Evolutionary conservation across 805 yeast genomes (phyloP), one percentile per base, ranked within the genome.

Genomic region (Yueomyces sp.): DNA sequence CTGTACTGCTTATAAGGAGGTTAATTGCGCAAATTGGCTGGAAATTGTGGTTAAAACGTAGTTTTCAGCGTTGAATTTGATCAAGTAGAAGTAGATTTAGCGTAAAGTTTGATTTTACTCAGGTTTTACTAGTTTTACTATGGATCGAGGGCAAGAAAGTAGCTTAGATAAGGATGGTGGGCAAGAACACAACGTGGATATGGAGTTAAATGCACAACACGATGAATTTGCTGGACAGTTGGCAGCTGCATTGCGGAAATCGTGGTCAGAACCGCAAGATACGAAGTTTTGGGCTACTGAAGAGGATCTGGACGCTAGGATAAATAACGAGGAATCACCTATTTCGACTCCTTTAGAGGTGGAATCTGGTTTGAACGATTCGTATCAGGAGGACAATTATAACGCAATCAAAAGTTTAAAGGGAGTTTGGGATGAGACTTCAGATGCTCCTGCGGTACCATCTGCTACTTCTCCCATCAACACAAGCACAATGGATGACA

Each of bases 211-310:
- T 19, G 19, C 19, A 19, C 19, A 19, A 19, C 19, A 19, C 9
- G 43, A 41, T 36, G 43, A 37, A 34, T 32, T 41, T 29, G 28
- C 30, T 36, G 55, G 51, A 3, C 64, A 59, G 12, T 45, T 60
- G 41, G 63, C 56, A 2, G 54, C 52, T 38, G 61, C 63, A 5
- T 51, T 60, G 5, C 51, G 60, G 41, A 60, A 56, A 38, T 59
- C 64, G 27, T 60, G 64, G 64, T 55, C 60, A 3, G 62, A 55
- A 40, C 46, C 54, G 28, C 55, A 52, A 37, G 51, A 45, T 4
- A 41, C 44, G 31, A 36, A 40, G 1, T 37, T 34, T 5, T 28
- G 29, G 19, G 9, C 40, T 3, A 34, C 37, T 27, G 26, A 9
- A 34, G 37, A 34, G 2, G 37, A 34, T 34, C 37, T 11, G 5